phyloP scores from a whole-genome alignment of 2,329 filamentous ascomycete species.

The Penicillium sp. region DNA sequence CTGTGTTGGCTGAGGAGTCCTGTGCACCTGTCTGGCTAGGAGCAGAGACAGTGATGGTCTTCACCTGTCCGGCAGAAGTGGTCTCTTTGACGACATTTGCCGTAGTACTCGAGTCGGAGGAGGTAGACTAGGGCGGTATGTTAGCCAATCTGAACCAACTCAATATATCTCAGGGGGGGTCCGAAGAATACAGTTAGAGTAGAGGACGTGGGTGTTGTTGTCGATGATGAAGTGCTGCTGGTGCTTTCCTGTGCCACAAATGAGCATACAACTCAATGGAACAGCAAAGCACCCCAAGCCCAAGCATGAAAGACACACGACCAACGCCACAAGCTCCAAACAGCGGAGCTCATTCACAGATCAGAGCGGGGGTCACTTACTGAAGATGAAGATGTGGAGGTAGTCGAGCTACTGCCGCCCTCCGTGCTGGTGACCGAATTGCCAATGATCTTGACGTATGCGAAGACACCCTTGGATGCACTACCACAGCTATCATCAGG shows the following conservation, averaged over 20 bases:
- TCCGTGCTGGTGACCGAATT: constrained; percentile 39
- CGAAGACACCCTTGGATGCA: constrained; percentile 42
- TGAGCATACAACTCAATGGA: constrained; percentile 21
- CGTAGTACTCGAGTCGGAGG: constrained; percentile 18
- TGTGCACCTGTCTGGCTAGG: constrained; percentile 20
- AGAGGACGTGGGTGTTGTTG: constrained; percentile 18
- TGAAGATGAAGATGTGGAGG: constrained; percentile 26
- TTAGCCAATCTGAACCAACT: constrained; percentile 7
- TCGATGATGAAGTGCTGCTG: constrained; percentile 17
- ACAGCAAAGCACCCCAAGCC: constrained; percentile 9
- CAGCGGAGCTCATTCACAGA: not conserved
- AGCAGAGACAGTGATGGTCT: constrained; percentile 33
- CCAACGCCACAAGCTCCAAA: not conserved
- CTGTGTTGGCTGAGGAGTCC: constrained; percentile 15
- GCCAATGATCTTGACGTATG: constrained; percentile 44
- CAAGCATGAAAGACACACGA: constrained; percentile 8
- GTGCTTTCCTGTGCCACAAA: constrained; percentile 23
- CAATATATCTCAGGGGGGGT: not conserved
- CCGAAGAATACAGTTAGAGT: constrained; percentile 15
- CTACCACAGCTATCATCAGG: constrained; percentile 50
- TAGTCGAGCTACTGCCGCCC: constrained; percentile 18
- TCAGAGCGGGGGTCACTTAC: constrained; percentile 21
- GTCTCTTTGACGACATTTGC: constrained; percentile 27
- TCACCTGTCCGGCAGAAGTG: constrained; percentile 28
- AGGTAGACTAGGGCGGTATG: constrained; percentile 14